These are phyloP conservation scores for Trichopus zeylanicus DNA, from an alignment of 116 monocot species.

Conservation along the genomic window DNA sequence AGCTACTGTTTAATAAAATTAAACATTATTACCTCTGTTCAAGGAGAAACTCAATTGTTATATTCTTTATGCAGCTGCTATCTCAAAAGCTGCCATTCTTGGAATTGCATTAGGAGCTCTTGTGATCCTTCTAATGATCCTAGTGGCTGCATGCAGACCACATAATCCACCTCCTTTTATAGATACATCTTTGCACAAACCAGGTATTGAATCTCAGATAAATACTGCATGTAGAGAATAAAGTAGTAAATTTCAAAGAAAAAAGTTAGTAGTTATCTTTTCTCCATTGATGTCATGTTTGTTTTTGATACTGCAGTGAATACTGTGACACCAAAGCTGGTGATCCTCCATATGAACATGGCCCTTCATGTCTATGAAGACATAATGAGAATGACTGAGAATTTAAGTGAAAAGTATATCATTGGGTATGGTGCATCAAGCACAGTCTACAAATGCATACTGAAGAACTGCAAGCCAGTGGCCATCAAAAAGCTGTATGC, in stretches of 20 bases:
- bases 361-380: constrained; percentile 97
- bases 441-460: constrained; percentile 89
- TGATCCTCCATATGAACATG: constrained; percentile 99
- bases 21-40: no score
- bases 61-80: constrained; percentile 28
- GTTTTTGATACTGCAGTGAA: constrained; percentile 24
- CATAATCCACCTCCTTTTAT: constrained; percentile 29
- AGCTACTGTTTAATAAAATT: no score
- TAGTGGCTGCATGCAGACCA: constrained; percentile 67
- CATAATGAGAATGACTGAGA: constrained; percentile 98
- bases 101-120: constrained; percentile 78
- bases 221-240: no score
- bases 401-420: constrained; percentile 88
- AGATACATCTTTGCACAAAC: constrained; percentile 4
- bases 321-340: constrained; percentile 62
- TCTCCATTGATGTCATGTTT: neutral
- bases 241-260: no score
- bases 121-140: constrained; percentile 61
- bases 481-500: constrained; percentile 84
- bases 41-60: neutral
- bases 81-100: constrained; percentile 77
- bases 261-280: neutral
- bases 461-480: constrained; percentile 94
- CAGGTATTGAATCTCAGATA: constrained; percentile 5
- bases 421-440: constrained; percentile 95